Conservation (phyloP, 371 early-diverging fungal species). For the Apophysomyces variabilis region DNA sequence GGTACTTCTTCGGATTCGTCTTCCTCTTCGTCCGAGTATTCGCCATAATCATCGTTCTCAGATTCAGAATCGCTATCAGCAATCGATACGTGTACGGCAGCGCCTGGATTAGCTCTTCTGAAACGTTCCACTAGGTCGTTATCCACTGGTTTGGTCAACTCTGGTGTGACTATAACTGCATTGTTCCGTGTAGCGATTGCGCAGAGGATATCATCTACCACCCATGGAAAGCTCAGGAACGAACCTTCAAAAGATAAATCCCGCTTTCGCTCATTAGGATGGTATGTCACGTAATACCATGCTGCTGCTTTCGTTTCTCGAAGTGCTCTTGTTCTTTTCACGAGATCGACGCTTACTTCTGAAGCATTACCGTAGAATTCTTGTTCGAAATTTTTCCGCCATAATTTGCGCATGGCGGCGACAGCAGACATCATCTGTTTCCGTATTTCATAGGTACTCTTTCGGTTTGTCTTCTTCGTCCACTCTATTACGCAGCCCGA, state of each 20-base stretch:
- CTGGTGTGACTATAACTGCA: background rate
- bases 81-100: background rate
- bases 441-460: slow-evolving; percentile 10
- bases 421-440: slow-evolving; percentile 32
- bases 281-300: slow-evolving; percentile 75
- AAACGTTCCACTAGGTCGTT: slow-evolving; percentile 20
- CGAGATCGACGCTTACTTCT: slow-evolving; percentile 15
- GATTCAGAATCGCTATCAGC: background rate
- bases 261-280: slow-evolving; percentile 34
- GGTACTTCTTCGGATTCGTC: background rate
- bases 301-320: slow-evolving; percentile 63
- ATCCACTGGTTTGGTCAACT: slow-evolving; percentile 16
- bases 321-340: background rate
- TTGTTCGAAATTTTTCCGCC: slow-evolving; percentile 43
- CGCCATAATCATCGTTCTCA: background rate
- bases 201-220: slow-evolving; percentile 56
- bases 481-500: slow-evolving; percentile 38
- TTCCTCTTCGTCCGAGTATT: background rate
- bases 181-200: slow-evolving; percentile 46
- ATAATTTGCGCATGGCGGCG: slow-evolving; percentile 35
- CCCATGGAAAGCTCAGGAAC: slow-evolving; percentile 71
- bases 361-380: slow-evolving; percentile 29
- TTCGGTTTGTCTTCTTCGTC: slow-evolving; percentile 23
- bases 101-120: background rate
- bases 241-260: slow-evolving; percentile 23